Evolutionary conservation across 1,284 basidiomycete genomes (phyloP).

Genomic region (Cerrena zonata): DNA sequence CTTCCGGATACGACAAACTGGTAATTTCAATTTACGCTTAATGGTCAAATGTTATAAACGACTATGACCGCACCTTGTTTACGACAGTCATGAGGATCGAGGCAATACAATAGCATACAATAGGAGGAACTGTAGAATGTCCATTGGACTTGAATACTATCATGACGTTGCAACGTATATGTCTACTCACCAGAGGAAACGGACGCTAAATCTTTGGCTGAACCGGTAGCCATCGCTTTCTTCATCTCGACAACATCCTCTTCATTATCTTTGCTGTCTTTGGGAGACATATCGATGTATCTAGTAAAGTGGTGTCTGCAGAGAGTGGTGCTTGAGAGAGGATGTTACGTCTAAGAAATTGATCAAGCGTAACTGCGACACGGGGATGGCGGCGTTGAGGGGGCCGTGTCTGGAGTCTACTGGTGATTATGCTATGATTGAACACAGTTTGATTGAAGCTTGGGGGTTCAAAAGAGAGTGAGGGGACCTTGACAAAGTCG

Average conservation of each 20-base stretch:
- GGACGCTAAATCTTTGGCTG: slow-evolving; percentile 30
- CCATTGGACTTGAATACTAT: neutral
- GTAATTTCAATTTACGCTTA: no score
- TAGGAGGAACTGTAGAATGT: slow-evolving; percentile 58
- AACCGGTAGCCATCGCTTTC: slow-evolving; percentile 57
- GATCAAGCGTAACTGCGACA: no score
- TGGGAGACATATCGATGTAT: neutral
- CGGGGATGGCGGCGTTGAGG: no score
- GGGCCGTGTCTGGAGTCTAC: no score
- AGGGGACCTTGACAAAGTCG: no score
- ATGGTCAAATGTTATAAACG: slow-evolving; percentile 2
- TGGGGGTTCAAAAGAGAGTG: no score
- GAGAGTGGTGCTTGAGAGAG: no score
- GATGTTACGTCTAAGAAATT: no score
- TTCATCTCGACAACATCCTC: slow-evolving; percentile 56
- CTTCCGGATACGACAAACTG: slow-evolving; percentile 93
- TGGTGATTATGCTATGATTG: no score
- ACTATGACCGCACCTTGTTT: slow-evolving; percentile 73
- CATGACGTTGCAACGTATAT: slow-evolving; percentile 1
- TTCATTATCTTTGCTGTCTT: slow-evolving; percentile 20
- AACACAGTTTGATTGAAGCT: no score
- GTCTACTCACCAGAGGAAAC: slow-evolving; percentile 35
- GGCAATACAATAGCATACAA: slow-evolving; percentile 87
- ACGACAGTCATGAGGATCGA: slow-evolving; percentile 97
- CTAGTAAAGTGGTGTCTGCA: neutral